Conservation (phyloP, 148 eudicot genomes). For the Camellia sinensis region DNA sequence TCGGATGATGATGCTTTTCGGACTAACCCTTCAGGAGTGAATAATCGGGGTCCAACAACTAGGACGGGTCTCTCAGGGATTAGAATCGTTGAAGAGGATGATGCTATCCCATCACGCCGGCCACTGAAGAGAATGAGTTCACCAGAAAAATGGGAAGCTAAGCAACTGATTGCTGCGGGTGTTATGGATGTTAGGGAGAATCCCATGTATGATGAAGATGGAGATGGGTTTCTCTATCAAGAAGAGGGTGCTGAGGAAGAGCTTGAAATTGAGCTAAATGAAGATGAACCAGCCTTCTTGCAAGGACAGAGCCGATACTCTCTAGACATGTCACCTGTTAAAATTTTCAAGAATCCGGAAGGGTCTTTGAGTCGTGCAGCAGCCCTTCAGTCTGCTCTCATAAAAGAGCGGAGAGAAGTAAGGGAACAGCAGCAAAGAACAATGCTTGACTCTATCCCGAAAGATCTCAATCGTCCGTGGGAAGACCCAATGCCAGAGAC, state of each 20-base stretch:
- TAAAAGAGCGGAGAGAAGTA: constrained; percentile 89
- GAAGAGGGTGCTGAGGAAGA: constrained; percentile 88
- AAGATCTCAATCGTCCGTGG: constrained; percentile 98
- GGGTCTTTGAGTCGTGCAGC: constrained; percentile 96
- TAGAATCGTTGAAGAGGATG: constrained; percentile 56
- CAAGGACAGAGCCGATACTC: constrained; percentile 75
- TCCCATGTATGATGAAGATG: constrained; percentile 74
- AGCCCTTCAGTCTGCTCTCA: constrained; percentile 76
- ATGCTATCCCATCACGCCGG: constrained; percentile 51
- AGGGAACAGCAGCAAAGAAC: constrained; percentile 83
- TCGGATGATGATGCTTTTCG: constrained; percentile 41
- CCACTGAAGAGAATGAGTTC: constrained; percentile 90
- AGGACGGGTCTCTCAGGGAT: constrained; percentile 83
- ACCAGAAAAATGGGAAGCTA: constrained; percentile 89
- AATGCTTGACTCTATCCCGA: constrained; percentile 90
- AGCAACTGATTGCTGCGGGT: constrained; percentile 85
- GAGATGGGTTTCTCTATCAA: constrained; percentile 68
- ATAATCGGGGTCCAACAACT: constrained; percentile 32
- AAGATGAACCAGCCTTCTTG: constrained; percentile 82
- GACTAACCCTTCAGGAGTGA: constrained; percentile 45
- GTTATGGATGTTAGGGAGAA: constrained; percentile 69
- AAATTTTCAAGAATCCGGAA: constrained; percentile 86
- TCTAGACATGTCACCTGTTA: constrained; percentile 86
- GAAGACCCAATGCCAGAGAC: constrained; percentile 99
- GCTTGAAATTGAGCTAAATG: constrained; percentile 87